Base-by-base conservation (phyloP, 306 rosid genomes). In the Medicago truncatula region DNA sequence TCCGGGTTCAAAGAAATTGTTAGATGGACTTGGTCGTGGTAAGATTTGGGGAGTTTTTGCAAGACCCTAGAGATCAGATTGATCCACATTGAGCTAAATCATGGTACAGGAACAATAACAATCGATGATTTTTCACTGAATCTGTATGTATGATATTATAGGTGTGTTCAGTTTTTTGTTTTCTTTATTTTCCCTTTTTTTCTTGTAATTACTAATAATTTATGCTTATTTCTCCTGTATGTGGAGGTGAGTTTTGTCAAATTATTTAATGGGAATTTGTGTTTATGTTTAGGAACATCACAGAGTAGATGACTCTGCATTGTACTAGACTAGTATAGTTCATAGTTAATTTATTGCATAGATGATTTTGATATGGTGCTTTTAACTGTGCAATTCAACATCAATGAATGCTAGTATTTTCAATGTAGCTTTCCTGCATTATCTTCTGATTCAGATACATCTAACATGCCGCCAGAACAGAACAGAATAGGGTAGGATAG, bases 21-120 rank as follows among this genome's bases (percentile, higher is more conserved):
- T 87, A 83, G 97, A 88, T 62, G 80, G 90, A 78, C 99, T 92
- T 49, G 88, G 97, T 34, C 96, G 91, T 54, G 89, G 97, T 68
- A 92, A 90, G 85, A 89, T 92, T 7, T 95, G 96, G 97, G 97
- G 97, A 43, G 93, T 95, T 70, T 95, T 95, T 81, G 76, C 89
- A 43, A 86, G 97, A 86, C 83, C 92, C 84, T 88, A 89, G 76
- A 77, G 53, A 57, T 52, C 14, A 57, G 38, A 34, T 34, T 34
- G 12, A 38, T 54, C 14, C 25, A 13, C 12, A 67, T 44, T 9
- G 6, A 67, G 80, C 72, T 16, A 57, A 28, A 28, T 28, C 31
- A 28, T 53, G 80, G 54, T 81, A 81, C 69, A 75, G 17, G 67
- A 80, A 75, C 66, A 61, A 25, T 16, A 69, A 75, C 71, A 70